Percentiles rank a stretch among this genome's conserved stretches.
Evolutionary conservation across 768 basidiomycete genomes (phyloP).

Genomic region (Multifurca ochricompacta): DNA sequence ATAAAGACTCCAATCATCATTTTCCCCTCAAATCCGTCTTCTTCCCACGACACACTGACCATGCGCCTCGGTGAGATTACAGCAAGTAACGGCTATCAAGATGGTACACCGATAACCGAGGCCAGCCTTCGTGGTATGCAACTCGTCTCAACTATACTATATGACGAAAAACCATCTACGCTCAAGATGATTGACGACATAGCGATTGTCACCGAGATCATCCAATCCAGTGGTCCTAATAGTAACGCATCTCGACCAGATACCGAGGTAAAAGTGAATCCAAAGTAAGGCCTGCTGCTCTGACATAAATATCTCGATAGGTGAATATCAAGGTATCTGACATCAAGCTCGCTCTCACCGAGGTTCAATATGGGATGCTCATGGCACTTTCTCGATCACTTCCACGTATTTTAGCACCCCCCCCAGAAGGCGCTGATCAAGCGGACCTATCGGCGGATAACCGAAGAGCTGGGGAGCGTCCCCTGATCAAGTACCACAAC

Average conservation of each 20-base stretch:
- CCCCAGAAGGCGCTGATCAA: conserved; percentile 36
- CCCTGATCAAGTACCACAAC: conserved; percentile 18
- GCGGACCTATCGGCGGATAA: conserved; percentile 22
- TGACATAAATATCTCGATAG: conserved; percentile 32
- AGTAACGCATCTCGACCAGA: conserved; percentile 53
- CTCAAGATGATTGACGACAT: conserved; percentile 94
- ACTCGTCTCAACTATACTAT: conserved; percentile 58
- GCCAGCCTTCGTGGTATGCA: conserved; percentile 82
- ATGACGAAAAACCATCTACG: conserved; percentile 40
- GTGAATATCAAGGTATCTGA: conserved; percentile 70
- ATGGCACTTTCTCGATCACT: conserved; percentile 61
- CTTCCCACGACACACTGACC: conserved; percentile 59
- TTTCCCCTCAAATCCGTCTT: conserved; percentile 63
- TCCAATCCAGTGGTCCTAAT: conserved; percentile 53
- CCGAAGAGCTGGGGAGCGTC: conserved; percentile 11
- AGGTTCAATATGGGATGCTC: conserved; percentile 71
- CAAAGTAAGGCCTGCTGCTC: background rate
- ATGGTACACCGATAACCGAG: conserved; percentile 46
- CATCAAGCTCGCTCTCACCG: conserved; percentile 75
- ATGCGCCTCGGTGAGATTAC: conserved; percentile 85
- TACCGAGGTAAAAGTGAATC: conserved; percentile 49
- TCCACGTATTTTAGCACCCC: conserved; percentile 50
- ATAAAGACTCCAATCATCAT: conserved; percentile 89
- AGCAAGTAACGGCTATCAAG: conserved; percentile 68
- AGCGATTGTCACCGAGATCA: conserved; percentile 56